Percentiles rank a stretch among this genome's conserved stretches.
Evolutionary conservation across 805 yeast species (phyloP).

Genomic region (Nakazawaea wickerhamii): DNA sequence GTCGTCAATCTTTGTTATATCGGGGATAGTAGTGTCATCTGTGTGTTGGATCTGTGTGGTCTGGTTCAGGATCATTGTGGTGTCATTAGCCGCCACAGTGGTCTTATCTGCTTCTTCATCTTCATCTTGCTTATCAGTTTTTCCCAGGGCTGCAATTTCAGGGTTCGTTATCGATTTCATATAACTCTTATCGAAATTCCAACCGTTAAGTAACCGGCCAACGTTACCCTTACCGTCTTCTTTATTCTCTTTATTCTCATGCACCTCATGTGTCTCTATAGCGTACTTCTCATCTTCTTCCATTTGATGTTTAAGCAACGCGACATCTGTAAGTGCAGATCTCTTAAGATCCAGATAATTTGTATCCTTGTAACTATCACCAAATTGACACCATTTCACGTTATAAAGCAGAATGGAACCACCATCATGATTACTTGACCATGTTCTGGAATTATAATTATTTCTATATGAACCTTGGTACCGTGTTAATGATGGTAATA

Average conservation of each 20-base stretch:
- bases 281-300: conserved; percentile 13
- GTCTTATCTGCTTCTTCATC: conserved; percentile 2
- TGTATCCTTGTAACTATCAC: conserved; percentile 19
- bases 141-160: conserved; percentile 15
- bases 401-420: conserved; percentile 59
- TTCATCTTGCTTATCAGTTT: conserved; percentile 11
- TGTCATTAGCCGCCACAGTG: conserved; percentile 6
- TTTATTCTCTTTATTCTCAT: conserved; percentile 3
- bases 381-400: conserved; percentile 41
- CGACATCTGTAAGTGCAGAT: conserved; percentile 18
- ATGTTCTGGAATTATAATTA: conserved; percentile 69
- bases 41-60: conserved; percentile 8
- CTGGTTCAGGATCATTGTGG: conserved; percentile 1
- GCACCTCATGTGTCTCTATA: neutral
- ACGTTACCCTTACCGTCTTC: conserved; percentile 16
- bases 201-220: conserved; percentile 18
- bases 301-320: conserved; percentile 8
- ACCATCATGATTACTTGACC: conserved; percentile 77
- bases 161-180: neutral
- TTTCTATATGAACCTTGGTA: conserved; percentile 65
- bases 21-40: conserved; percentile 13
- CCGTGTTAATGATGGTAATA: conserved; percentile 62
- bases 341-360: conserved; percentile 19
- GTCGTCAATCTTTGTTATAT: conserved; percentile 12
- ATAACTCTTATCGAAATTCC: conserved; percentile 27